Conservation (phyloP, 1,284 basidiomycete species). For the Cerioporus squamosus region DNA sequence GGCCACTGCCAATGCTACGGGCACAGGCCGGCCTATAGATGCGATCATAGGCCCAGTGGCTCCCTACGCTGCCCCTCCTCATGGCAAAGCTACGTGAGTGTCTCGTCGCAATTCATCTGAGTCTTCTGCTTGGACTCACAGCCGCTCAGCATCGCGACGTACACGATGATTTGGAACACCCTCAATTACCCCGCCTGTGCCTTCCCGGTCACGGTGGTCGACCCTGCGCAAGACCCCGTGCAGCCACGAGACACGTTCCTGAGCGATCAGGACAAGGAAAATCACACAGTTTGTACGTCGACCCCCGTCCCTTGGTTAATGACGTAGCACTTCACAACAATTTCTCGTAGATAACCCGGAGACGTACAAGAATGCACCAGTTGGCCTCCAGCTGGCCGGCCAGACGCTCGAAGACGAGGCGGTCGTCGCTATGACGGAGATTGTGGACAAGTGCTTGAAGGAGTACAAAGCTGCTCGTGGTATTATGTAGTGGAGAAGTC, state of each 20-base stretch:
- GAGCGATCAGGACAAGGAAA: constrained; percentile 42
- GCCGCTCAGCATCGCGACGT: constrained; percentile 21
- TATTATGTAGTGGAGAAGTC: background rate
- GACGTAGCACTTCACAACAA: no score
- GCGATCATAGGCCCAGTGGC: constrained; percentile 63
- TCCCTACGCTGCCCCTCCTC: constrained; percentile 54
- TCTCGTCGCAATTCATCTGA: background rate
- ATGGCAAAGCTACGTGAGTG: constrained; percentile 53
- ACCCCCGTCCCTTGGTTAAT: no score
- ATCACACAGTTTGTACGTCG: constrained; percentile 46
- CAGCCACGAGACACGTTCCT: constrained; percentile 38
- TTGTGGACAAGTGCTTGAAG: constrained; percentile 34
- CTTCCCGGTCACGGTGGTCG: constrained; percentile 69
- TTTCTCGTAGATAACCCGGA: constrained; percentile 47
- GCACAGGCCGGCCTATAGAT: constrained; percentile 67
- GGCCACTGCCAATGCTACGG: constrained; percentile 47
- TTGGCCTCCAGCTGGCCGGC: constrained; percentile 54
- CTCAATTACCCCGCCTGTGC: constrained; percentile 74
- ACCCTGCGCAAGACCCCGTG: constrained; percentile 42
- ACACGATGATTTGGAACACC: constrained; percentile 65
- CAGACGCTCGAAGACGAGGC: constrained; percentile 56
- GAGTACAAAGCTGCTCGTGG: background rate
- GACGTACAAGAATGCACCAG: constrained; percentile 49
- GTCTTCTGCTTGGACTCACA: background rate
- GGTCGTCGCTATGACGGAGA: constrained; percentile 46